phyloP scores from a whole-genome alignment of 129 eudicot genomes.

The Escallonia rubra region DNA sequence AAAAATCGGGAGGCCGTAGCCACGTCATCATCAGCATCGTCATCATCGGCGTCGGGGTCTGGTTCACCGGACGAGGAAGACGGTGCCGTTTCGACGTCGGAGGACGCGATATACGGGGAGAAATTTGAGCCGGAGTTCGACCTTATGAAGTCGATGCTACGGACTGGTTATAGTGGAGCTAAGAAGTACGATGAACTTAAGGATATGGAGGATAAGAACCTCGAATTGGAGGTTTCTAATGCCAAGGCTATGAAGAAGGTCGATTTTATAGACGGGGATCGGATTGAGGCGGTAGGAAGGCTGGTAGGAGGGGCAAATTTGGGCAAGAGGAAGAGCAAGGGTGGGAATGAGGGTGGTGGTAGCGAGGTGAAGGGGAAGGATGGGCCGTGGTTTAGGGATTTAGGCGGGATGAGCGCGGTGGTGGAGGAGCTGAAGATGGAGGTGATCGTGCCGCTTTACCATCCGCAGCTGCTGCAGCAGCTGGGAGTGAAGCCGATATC shows the following conservation, averaged over 20 bases:
- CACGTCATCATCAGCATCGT: slow-evolving; percentile 9
- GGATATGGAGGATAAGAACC: slow-evolving; percentile 23
- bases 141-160: slow-evolving; percentile 60
- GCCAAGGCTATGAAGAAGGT: slow-evolving; percentile 26
- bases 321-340: not conserved
- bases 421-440: slow-evolving; percentile 71
- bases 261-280: slow-evolving; percentile 25
- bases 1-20: slow-evolving; percentile 5
- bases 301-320: slow-evolving; percentile 1
- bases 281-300: slow-evolving; percentile 8
- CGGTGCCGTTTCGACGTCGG: slow-evolving; percentile 44
- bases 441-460: slow-evolving; percentile 73
- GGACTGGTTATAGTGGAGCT: slow-evolving; percentile 32
- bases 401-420: slow-evolving; percentile 77
- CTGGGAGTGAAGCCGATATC: slow-evolving; percentile 69
- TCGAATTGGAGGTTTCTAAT: slow-evolving; percentile 48
- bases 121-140: slow-evolving; percentile 66
- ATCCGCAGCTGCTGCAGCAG: slow-evolving; percentile 46
- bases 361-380: slow-evolving; percentile 16
- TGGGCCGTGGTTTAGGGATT: slow-evolving; percentile 74
- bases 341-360: slow-evolving; percentile 17
- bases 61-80: slow-evolving; percentile 21
- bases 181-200: slow-evolving; percentile 11
- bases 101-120: slow-evolving; percentile 54
- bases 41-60: slow-evolving; percentile 11